Evolutionary conservation across 2,329 filamentous ascomycete genomes (phyloP), one percentile per base, ranked within the genome.

Genomic region (Ophiostoma quercus): DNA sequence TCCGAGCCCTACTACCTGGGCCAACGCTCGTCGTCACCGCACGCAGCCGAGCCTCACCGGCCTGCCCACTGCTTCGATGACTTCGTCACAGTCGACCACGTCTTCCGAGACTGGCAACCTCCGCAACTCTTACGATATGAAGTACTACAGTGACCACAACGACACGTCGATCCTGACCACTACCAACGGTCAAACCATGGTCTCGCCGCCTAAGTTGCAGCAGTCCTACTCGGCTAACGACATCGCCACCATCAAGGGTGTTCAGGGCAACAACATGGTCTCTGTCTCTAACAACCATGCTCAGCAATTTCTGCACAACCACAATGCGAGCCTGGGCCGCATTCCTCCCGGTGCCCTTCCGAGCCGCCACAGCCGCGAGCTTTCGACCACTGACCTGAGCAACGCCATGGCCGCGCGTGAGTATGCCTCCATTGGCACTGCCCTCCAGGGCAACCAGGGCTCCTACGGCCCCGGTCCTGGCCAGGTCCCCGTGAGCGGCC

Each of bases 221-320:
- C 89, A 91, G 63, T 97, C 94, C 0, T 97, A 92, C 81, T 97
- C 95, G 11, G 88, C 92, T 69, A 95, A 91, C 78, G 94, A 98
- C 76, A 84, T 97, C 25, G 91, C 93, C 4, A 96, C 93, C 8
- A 83, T 93, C 76, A 96, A 95, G 85, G 90, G 84, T 74, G 83
- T 85, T 69, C 84, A 85, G 69, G 83, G 81, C 66, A 41, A 34
- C 8, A 76, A 79, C 69, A 76, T 80, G 69, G 78, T 78, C 43
- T 77, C 77, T 75, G 85, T 82, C 72, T 80, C 83, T 71, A 87
- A 87, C 77, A 85, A 84, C 72, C 85, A 88, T 74, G 85, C 85
- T 2, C 84, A 87, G 78, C 84, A 87, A 79, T 85, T 87, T 74
- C 84, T 88, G 68, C 91, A 91, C 77, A 88, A 94, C 74, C 92